These are phyloP conservation scores for Williopsis jadinii DNA, from an alignment of 1,139 yeast genomes.

Conservation along the genomic window DNA sequence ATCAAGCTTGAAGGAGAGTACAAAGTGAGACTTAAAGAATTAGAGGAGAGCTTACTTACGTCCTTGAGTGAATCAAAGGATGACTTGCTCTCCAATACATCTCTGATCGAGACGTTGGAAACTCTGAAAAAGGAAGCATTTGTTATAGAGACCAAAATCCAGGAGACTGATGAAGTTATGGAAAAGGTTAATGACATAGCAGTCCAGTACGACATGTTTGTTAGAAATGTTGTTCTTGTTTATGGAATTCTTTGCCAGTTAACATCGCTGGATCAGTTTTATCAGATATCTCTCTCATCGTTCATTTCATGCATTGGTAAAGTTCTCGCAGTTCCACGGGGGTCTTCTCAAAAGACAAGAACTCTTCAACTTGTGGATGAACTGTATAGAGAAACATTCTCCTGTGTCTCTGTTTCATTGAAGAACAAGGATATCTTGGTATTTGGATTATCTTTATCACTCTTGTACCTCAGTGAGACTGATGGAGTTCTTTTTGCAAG, in stretches of 20 bases:
- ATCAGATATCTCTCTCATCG: constrained; percentile 49
- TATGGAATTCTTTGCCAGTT: constrained; percentile 41
- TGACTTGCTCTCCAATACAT: constrained; percentile 62
- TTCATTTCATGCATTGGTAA: constrained; percentile 35
- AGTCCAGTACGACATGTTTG: constrained; percentile 43
- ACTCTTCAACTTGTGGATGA: constrained; percentile 26
- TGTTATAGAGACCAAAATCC: constrained; percentile 46
- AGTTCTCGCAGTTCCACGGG: constrained; percentile 26
- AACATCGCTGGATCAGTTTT: constrained; percentile 39
- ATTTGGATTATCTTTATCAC: constrained; percentile 36
- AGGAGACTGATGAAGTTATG: constrained; percentile 49
- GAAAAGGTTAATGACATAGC: constrained; percentile 43
- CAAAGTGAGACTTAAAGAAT: constrained; percentile 40
- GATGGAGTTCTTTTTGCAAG: constrained; percentile 12
- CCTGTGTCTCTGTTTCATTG: constrained; percentile 42
- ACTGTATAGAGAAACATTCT: constrained; percentile 42
- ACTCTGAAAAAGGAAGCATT: constrained; percentile 55
- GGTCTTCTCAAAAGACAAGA: constrained; percentile 6
- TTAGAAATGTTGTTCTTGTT: constrained; percentile 46
- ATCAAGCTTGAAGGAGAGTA: constrained; percentile 55
- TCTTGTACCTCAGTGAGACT: constrained; percentile 16
- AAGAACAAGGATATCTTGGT: constrained; percentile 40
- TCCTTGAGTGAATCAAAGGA: constrained; percentile 54
- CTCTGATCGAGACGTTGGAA: constrained; percentile 54
- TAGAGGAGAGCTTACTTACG: constrained; percentile 58